Base-by-base conservation (phyloP, 2,329 filamentous ascomycete genomes). In the Colletotrichum acutatum region DNA sequence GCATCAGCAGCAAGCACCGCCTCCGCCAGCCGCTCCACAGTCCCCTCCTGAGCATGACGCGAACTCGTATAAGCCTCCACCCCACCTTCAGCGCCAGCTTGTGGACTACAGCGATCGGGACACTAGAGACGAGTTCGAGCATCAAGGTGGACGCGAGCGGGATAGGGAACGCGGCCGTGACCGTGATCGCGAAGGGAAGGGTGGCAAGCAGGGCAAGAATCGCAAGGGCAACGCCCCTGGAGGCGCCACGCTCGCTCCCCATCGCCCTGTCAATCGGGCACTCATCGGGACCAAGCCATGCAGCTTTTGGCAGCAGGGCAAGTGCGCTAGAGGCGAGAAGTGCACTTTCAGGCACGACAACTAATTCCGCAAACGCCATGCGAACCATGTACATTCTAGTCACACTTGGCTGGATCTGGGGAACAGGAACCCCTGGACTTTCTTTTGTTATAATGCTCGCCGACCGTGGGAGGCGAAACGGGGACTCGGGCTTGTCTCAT, bases 271-370 rank as follows among this genome's bases (percentile, higher is more conserved):
- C 74, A 90, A 92, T 77, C 88, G 86, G 72, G 86, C 87, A 16
- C 84, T 91, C 16, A 90, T 91, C 61, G 90, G 91, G 68, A 93
- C 91, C 56, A 91, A 93, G 78, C 87, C 91, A 5, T 94, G 93
- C 80, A 88, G 88, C 24, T 95, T 94, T 80, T 94, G 87, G 86
- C 87, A 89, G 71, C 89, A 93, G 78, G 92, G 92, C 16, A 91
- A 91, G 78, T 94, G 93, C 82, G 90, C 89, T 7, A 92, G 94
- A 79, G 93, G 93, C 26, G 91, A 92, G 46, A 90, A 91, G 77
- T 94, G 93, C 83, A 94, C 92, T 2, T 95, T 92, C 80, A 87
- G 92, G 68, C 93, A 95, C 78, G 91, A 93, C 53, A 75, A 56
- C 60, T 73, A 61, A 37, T n/a, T 49, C 24, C 5, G 42, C 53